phyloP scores from a whole-genome alignment of 148 eudicot genomes.

The Agrostemma githago region DNA sequence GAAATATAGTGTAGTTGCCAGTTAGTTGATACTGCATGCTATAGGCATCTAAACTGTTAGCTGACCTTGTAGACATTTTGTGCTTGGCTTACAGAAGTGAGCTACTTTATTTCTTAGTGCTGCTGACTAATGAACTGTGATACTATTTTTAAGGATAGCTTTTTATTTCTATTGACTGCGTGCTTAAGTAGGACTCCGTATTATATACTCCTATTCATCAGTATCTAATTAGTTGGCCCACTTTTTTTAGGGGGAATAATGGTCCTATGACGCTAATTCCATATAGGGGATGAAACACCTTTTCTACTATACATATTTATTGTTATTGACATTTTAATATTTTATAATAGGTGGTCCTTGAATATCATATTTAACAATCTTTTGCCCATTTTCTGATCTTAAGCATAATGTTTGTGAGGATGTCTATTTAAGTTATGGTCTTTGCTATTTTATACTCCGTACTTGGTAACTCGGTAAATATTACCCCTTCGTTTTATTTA shows the following conservation, averaged over 20 bases:
- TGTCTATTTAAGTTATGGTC: not conserved
- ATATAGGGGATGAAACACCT: no score
- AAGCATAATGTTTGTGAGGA: not conserved
- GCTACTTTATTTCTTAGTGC: not conserved
- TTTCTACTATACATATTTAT: no score
- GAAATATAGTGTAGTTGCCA: not conserved
- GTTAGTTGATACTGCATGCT: not conserved
- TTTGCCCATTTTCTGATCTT: slow-evolving; percentile 1
- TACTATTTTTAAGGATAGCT: not conserved
- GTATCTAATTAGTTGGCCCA: no score
- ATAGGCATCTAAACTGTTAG: not conserved
- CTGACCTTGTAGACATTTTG: not conserved
- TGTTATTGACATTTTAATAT: no score
- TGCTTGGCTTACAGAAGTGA: slow-evolving; percentile 5
- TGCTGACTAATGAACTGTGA: not conserved
- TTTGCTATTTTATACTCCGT: not conserved
- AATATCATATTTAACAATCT: not conserved
- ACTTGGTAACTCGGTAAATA: not conserved
- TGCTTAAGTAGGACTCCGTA: not conserved
- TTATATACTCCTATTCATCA: no score
- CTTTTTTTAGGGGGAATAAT: no score
- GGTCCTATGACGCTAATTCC: no score
- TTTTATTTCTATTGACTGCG: not conserved
- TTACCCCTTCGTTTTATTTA: not conserved
- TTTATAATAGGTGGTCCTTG: not conserved